A percentile compares a stretch with the other conserved stretches of the same genome.
These are phyloP conservation scores for Ophiosphaerella narmari DNA, from an alignment of 2,329 filamentous ascomycete genomes.

Conservation along the genomic window DNA sequence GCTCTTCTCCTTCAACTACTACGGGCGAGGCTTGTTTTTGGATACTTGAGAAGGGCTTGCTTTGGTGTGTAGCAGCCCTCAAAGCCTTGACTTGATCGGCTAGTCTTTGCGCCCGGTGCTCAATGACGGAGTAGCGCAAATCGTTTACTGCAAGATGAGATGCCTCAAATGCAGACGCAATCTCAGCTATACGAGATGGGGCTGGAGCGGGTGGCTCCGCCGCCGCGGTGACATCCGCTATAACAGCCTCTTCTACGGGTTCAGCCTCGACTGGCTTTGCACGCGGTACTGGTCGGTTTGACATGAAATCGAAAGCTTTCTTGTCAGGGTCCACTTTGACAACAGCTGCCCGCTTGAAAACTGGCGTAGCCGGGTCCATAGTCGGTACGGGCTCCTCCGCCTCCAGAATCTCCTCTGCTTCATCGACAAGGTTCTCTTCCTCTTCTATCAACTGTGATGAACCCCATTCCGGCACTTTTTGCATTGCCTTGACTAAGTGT, in stretches of 20 bases:
- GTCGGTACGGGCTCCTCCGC: slow-evolving; percentile 17
- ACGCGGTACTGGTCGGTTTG: slow-evolving; percentile 39
- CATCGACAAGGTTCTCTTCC: slow-evolving; percentile 27
- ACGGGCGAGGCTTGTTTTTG: slow-evolving; percentile 8
- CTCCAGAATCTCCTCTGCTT: slow-evolving; percentile 18
- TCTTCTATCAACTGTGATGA: slow-evolving; percentile 8
- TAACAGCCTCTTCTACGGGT: slow-evolving; percentile 48
- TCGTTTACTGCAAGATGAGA: slow-evolving; percentile 5
- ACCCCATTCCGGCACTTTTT: slow-evolving; percentile 24
- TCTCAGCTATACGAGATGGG: slow-evolving; percentile 2
- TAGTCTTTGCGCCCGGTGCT: slow-evolving; percentile 17
- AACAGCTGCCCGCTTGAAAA: slow-evolving; percentile 29
- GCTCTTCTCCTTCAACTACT: slow-evolving; percentile 10
- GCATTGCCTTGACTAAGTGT: slow-evolving; percentile 29
- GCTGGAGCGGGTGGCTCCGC: slow-evolving; percentile 3
- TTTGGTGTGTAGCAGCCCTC: slow-evolving; percentile 16
- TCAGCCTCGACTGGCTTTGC: slow-evolving; percentile 21
- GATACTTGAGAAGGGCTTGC: not conserved
- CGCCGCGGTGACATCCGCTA: slow-evolving; percentile 9
- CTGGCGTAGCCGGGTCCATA: slow-evolving; percentile 36
- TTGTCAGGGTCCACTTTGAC: slow-evolving; percentile 34
- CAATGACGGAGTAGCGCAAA: slow-evolving; percentile 16
- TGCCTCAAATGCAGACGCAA: slow-evolving; percentile 4
- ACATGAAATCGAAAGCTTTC: slow-evolving; percentile 45
- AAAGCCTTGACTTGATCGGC: slow-evolving; percentile 20